These are phyloP conservation scores for Nannizzia gypsea DNA, from an alignment of 2,329 filamentous ascomycete species.

Conservation along the genomic window DNA sequence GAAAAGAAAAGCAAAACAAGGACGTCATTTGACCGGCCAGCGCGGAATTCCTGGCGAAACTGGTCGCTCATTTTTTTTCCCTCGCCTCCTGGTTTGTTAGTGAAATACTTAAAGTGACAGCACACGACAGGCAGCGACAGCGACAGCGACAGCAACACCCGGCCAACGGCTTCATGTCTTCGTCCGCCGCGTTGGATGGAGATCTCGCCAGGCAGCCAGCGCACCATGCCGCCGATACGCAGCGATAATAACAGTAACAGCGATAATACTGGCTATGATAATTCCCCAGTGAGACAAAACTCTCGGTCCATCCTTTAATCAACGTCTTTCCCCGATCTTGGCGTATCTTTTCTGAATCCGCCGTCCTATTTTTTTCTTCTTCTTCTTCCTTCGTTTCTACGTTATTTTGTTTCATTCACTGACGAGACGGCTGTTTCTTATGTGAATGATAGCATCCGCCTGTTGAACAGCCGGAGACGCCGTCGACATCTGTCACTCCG, in stretches of 20 bases:
- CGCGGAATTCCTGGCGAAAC: not conserved
- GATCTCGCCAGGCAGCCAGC: not conserved
- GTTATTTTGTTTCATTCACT: not conserved
- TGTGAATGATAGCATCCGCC: not conserved
- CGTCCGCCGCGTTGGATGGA: no score
- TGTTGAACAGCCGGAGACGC: conserved; percentile 4
- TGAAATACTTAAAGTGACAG: no score
- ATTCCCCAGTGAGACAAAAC: not conserved
- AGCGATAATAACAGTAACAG: no score
- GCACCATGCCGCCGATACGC: conserved; percentile 1
- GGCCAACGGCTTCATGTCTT: not conserved
- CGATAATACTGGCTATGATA: no score
- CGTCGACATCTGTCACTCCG: conserved; percentile 13
- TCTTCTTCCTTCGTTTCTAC: not conserved
- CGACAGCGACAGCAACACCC: not conserved
- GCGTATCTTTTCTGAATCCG: no score
- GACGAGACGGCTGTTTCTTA: not conserved
- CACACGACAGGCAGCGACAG: no score
- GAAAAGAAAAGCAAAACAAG: not conserved
- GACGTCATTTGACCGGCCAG: conserved; percentile 4
- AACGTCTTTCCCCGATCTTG: no score
- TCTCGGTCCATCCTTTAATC: no score
- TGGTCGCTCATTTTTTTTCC: no score
- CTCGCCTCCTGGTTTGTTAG: no score
- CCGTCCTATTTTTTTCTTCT: no score